Evolutionary conservation across 2,329 filamentous ascomycete species (phyloP), one percentile per base, ranked within the genome.

Genomic region (Cordyceps militaris): DNA sequence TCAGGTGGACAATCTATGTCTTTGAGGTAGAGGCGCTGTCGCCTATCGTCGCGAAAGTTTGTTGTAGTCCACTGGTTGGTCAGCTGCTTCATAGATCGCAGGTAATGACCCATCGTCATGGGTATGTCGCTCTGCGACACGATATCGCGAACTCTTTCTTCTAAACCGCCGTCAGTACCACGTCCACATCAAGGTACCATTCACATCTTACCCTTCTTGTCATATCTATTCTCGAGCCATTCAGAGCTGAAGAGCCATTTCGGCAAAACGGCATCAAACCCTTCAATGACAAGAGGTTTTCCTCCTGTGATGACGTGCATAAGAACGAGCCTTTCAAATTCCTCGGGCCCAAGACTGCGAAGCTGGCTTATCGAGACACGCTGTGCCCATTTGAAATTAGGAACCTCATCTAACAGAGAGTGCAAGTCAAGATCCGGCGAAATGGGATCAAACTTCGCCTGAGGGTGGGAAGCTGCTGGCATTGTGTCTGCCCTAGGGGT

Each of bases 1-100:
- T 93, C 85, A 1, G 81, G 75, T 0, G 94, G 94, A 64, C 92
- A 97, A 70, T 99, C 94, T 59, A 99, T 97, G 68, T 99, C 94
- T 67, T 99, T 99, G 24, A 97, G 75, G 69, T 99, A 99, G 1
- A 97, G 83, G 13, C 94, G 84, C 69, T 99, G 94, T 23, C 89
- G 80, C 38, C 84, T 82, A 61, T 89, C 84, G 62, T 95, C 88
- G 60, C 86, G 86, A 69, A 88, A 96, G 62, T 89, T 93, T 48
- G 79, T 80, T 0, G 83, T 76, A 9, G 79, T 87, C 77, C 90
- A 96, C 68, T 96, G 91, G 52, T 93, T 87, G 1, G 92, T 85
- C 32, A 97, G 82, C 63, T 88, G 84, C 42, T 83, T 81, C 87
- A 97, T 88, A 52, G 91, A 92, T 62, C 89, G 87, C 34, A 99